phyloP scores from a whole-genome alignment of 1,284 basidiomycete genomes.

The Leucoagaricus sp. region DNA sequence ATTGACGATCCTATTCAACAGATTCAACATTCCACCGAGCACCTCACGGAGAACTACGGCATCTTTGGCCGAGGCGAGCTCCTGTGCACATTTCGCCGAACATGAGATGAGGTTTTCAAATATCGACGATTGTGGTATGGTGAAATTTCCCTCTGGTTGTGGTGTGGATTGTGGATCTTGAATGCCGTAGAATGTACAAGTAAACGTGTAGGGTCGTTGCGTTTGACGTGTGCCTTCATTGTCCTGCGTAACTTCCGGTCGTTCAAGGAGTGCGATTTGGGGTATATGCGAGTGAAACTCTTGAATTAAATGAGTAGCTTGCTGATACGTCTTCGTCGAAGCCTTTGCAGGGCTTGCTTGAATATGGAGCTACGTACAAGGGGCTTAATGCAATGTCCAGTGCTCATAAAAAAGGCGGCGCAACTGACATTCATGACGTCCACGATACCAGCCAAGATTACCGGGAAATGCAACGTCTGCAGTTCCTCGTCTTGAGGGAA shows the following conservation, averaged over 20 bases:
- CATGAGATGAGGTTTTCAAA: constrained; percentile 52
- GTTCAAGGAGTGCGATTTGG: constrained; percentile 48
- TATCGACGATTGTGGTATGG: constrained; percentile 53
- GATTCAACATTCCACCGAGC: constrained; percentile 47
- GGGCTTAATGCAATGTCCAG: no score
- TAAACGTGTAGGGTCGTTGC: constrained; percentile 52
- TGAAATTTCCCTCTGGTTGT: constrained; percentile 27
- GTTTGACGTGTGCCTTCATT: constrained; percentile 29
- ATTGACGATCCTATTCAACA: constrained; percentile 52
- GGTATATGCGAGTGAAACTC: constrained; percentile 57
- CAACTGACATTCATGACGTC: constrained; percentile 61
- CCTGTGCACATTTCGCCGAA: constrained; percentile 49
- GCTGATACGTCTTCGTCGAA: constrained; percentile 38
- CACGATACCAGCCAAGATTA: constrained; percentile 67
- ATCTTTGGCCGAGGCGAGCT: constrained; percentile 32
- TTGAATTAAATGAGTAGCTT: constrained; percentile 52
- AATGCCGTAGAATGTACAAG: constrained; percentile 62
- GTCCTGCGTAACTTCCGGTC: constrained; percentile 44
- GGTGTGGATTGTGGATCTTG: constrained; percentile 18
- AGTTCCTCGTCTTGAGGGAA: constrained; percentile 87
- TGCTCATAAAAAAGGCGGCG: not conserved
- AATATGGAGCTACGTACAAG: constrained; percentile 39
- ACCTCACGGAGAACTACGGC: constrained; percentile 43
- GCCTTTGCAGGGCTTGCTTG: constrained; percentile 35
- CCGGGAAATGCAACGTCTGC: constrained; percentile 77